phyloP scores from a whole-genome alignment of 148 eudicot genomes.

The Chenopodium quinoa region DNA sequence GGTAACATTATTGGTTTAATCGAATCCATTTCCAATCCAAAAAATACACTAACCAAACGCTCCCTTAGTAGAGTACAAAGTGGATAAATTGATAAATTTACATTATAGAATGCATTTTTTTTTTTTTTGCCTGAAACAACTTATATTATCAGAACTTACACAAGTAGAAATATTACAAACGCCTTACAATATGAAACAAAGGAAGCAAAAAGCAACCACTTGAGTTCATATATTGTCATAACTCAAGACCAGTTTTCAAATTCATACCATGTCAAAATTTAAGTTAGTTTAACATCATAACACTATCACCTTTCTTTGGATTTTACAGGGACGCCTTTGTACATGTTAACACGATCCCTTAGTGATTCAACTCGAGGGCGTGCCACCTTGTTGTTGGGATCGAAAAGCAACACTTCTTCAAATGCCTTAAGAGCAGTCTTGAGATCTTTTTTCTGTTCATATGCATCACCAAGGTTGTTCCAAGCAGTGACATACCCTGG shows the following conservation, averaged over 20 bases:
- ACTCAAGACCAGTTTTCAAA: constrained; percentile 12
- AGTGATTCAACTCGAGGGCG: constrained; percentile 75
- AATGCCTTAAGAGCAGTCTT: constrained; percentile 81
- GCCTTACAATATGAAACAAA: neutral
- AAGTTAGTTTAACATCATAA: constrained; percentile 1
- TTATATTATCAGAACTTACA: neutral
- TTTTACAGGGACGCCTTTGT: constrained; percentile 79
- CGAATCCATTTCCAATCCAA: too few species aligned
- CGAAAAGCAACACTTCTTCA: constrained; percentile 89
- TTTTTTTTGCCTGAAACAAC: neutral
- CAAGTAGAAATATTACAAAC: neutral
- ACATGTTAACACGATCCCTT: constrained; percentile 66
- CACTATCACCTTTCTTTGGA: constrained; percentile 46
- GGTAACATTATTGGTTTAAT: too few species aligned
- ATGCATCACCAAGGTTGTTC: constrained; percentile 96
- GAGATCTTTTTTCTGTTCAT: constrained; percentile 75
- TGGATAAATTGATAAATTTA: neutral
- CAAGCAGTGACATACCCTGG: constrained; percentile 94
- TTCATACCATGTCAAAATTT: constrained; percentile 28
- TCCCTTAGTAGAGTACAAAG: neutral
- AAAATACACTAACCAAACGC: too few species aligned
- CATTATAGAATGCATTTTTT: neutral
- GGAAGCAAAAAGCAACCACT: neutral
- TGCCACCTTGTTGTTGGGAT: constrained; percentile 85
- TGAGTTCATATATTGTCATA: neutral